Base-by-base conservation (phyloP, 2,329 filamentous ascomycete species). In the Rhynchosporium graminicola region DNA sequence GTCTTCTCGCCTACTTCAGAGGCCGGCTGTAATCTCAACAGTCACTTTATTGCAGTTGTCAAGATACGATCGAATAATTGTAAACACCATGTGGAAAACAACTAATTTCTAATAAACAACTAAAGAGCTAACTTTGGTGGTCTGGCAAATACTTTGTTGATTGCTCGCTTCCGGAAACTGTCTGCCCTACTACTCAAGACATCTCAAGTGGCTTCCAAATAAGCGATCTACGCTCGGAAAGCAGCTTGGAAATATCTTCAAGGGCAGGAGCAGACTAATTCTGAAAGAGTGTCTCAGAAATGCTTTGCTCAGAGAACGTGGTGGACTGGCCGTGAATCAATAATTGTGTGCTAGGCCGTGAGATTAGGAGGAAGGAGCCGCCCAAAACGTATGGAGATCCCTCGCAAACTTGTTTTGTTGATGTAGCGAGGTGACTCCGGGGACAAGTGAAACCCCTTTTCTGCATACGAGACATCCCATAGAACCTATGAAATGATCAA, bases 361-460 rank as follows among this genome's bases (percentile, higher is more conserved):
- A 46, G 10, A 54, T 42, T 28, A 54, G 20, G 36, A 28, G 15
- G 36, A 38, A 36, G 28, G 13, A 4, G n/a, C 36, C 51, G 51
- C 51, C 51, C 33, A 36, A 36, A 54, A 54, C 51, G 51, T 54
- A 54, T 54, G n/a, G 26, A 33, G 33, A 54, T 42, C 51, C 51
- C 36, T 42, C 36, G n/a, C 50, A 15, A 9, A 40, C 36, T 26
- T 42, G 3, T 20, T 6, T n/a, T 2, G n/a, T 12, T 4, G 31
- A 5, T 6, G 8, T 20, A 12, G 51, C 7, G n/a, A 10, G 20
- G 28, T 42, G 7, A 12, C 38, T 28, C 36, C 15, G 33, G 33
- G 33, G 51, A 40, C 33, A 20, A 20, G 6, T 36, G 33, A 10
- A 36, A 36, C 33, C 33, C 33, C 12, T n/a, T 33, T 26, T 33